Base-by-base conservation (phyloP, 768 basidiomycete genomes). In the Vishniacozyma victoriae region DNA sequence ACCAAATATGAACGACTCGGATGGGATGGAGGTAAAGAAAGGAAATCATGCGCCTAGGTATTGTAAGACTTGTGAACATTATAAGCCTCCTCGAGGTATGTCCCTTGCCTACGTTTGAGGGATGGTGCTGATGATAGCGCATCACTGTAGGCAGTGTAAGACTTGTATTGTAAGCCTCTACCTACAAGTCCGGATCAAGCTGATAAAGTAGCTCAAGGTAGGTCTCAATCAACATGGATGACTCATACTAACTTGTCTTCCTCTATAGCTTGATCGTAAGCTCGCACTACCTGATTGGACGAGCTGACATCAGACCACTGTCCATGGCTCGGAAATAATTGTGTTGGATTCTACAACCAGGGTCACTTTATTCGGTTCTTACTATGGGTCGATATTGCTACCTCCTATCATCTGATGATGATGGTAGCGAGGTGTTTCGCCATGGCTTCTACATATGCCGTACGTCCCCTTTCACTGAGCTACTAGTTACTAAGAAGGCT, bases 131-230 rank as follows among this genome's bases (percentile, higher is more conserved):
- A 9, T 9, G 9, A 9, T 55, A 69, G 80, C 92, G 0, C 95
- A 99, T 72, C 95, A 99, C 60, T 99, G 95, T 71, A 79, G 83
- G 49, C 78, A 83, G 52, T 99, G 95, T 70, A 82, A 83, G 67
- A 79, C 80, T 81, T 89, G 68, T 54, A 82, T 74, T 2, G 50
- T 52, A 23, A 50, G 65, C 65, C 3, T 3, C 14, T 7, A 15
- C 35, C 38, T 25, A 18, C n/a, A 44, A 37, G 16, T 24, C 29
- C 25, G 41, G 46, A 5, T 36, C 26, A 37, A 35, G 23, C 36
- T 42, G 23, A 14, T 41, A 86, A 85, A 66, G 9, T 23, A 93
- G 27, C 79, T 95, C 46, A 83, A 87, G 39, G 93, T 95, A 88
- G 88, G 88, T 84, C 69, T 56, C 36, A 57, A 57, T 25, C 55